Base-by-base conservation (phyloP, 306 rosid species). In the Argentina anserina region DNA sequence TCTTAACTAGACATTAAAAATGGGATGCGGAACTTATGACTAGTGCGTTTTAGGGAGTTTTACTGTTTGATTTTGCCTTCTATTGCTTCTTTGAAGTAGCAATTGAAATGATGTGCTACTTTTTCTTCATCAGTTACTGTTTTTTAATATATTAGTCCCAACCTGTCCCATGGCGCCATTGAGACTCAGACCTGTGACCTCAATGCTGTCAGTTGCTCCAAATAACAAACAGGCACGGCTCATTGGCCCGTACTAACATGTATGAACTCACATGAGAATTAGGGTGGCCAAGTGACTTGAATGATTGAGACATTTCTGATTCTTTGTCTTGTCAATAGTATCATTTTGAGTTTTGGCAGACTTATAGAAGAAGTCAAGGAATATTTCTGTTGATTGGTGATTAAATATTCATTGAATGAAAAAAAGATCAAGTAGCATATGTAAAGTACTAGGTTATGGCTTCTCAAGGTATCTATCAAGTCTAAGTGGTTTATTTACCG, bases 401-500 rank as follows among this genome's bases (percentile, higher is more conserved):
- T 17, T 72, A 28, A 29, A 8, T 42, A 18, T 31, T 64, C 28
- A 25, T 36, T 45, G 18, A 43, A 33, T 46, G 60, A 25, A 34
- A 34, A 73, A 26, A 61, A 65, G 40, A 52, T 25, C 17, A 28
- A 25, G 49, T 23, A 15, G 25, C 33, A 50, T 33, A 36, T 17
- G 21, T 52, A 9, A 6, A 21, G 17, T 63, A 41, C 23, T 20
- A 17, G 33, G 36, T 11, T 59, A 31, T 42, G 13, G 56, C 46
- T 75, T 58, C 72, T 29, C 59, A 31, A 45, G 34, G 41, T 58
- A 9, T 55, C 41, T 75, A 31, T 53, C 28, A 37, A 18, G 73
- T 39, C 20, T 75, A 60, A 33, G n/a, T 67, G 60, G 33, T 65
- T 36, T 40, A 43, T 67, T 6, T 73, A 37, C 46, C 74, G 59